These are phyloP conservation scores for Neofusicoccum cordaticola DNA, from an alignment of 2,329 filamentous ascomycete genomes.

Conservation along the genomic window DNA sequence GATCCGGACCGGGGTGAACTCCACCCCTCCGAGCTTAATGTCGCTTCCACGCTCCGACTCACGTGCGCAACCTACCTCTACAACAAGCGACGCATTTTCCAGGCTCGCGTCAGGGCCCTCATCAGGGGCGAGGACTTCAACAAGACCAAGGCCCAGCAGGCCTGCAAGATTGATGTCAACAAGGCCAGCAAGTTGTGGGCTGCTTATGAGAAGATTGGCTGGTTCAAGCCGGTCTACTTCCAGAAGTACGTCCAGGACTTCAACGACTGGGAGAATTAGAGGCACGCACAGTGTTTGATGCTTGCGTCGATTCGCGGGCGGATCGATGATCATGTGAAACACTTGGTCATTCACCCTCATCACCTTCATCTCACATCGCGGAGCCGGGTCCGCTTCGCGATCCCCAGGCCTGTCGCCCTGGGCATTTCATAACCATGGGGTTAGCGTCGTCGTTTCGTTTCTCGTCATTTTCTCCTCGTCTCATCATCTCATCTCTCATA, in stretches of 20 bases:
- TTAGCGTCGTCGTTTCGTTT: neutral
- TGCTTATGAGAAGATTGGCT: conserved; percentile 82
- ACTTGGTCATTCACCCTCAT: conserved; percentile 3
- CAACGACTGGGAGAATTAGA: conserved; percentile 14
- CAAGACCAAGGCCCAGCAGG: conserved; percentile 93
- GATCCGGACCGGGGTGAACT: conserved; percentile 70
- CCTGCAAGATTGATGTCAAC: conserved; percentile 98
- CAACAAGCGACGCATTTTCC: conserved; percentile 89
- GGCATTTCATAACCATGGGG: neutral
- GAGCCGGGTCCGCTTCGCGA: conserved; percentile 2
- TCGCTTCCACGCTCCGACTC: conserved; percentile 77
- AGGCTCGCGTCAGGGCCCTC: conserved; percentile 66
- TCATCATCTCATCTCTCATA: neutral
- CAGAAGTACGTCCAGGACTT: conserved; percentile 38
- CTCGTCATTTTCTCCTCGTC: neutral
- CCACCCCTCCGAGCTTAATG: conserved; percentile 71
- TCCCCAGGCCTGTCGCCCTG: neutral
- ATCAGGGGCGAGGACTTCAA: conserved; percentile 77
- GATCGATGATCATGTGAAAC: conserved; percentile 15
- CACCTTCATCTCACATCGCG: neutral
- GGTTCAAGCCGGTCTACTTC: conserved; percentile 63
- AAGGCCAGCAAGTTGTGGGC: conserved; percentile 92
- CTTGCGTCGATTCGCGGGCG: conserved; percentile 14
- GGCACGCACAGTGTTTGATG: neutral
- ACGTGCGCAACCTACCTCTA: conserved; percentile 86